phyloP scores from a whole-genome alignment of 148 eudicot genomes.

The Simmondsia chinensis region DNA sequence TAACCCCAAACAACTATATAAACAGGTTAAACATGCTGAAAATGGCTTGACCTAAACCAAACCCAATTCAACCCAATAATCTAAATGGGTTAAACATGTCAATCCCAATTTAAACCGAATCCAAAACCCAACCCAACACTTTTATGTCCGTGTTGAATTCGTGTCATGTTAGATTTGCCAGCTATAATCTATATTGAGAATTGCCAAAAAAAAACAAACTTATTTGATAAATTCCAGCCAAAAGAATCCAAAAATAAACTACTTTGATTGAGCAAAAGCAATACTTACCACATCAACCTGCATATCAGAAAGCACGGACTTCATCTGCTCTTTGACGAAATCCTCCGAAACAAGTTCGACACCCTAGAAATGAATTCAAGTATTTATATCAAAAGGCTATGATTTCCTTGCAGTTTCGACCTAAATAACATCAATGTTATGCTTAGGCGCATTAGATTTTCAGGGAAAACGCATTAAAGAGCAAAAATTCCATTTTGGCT shows the following conservation, averaged over 20 bases:
- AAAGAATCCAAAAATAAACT: not conserved
- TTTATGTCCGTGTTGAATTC: too few relatives aligned
- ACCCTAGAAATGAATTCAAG: conserved; percentile 31
- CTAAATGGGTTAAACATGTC: too few relatives aligned
- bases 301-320: conserved; percentile 80
- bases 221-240: not conserved
- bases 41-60: too few relatives aligned
- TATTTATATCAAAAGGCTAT: not conserved
- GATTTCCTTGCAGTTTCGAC: not conserved
- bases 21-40: too few relatives aligned
- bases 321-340: conserved; percentile 52
- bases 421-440: not conserved
- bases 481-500: too few relatives aligned
- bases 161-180: not conserved
- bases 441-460: too few relatives aligned
- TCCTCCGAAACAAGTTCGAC: conserved; percentile 55
- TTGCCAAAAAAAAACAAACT: not conserved
- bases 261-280: not conserved
- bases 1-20: too few relatives aligned
- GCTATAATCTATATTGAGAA: not conserved
- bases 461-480: too few relatives aligned
- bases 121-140: too few relatives aligned
- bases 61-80: too few relatives aligned
- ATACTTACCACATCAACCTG: conserved; percentile 76
- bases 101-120: too few relatives aligned